phyloP scores from a whole-genome alignment of 2,329 filamentous ascomycete genomes.

The Didymella keratinophila region DNA sequence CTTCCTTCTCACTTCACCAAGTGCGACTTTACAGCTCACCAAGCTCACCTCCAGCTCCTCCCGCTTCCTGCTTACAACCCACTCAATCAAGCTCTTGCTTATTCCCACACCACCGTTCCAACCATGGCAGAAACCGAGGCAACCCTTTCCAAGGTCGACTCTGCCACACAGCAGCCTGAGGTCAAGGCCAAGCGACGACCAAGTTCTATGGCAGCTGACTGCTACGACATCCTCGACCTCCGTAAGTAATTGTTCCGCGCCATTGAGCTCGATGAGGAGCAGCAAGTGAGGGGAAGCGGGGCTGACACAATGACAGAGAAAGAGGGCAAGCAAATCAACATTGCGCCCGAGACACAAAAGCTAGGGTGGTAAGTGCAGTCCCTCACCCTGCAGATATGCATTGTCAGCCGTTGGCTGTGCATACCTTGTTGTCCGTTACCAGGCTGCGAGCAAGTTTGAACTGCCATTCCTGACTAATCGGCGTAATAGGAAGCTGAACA shows the following conservation, averaged over 20 bases:
- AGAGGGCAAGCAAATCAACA: constrained; percentile 73
- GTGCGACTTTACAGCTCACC: constrained; percentile 22
- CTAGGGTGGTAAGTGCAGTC: constrained; percentile 76
- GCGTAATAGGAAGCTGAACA: constrained; percentile 85
- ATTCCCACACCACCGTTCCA: constrained; percentile 22
- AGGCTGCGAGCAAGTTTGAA: background rate
- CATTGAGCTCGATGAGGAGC: constrained; percentile 26
- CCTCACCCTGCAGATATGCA: constrained; percentile 2
- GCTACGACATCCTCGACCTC: constrained; percentile 85
- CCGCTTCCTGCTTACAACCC: constrained; percentile 18
- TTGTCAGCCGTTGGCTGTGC: background rate
- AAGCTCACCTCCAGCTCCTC: constrained; percentile 26
- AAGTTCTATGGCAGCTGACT: constrained; percentile 76
- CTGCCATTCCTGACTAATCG: constrained; percentile 27
- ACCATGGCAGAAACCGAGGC: constrained; percentile 61
- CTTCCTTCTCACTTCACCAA: constrained; percentile 20
- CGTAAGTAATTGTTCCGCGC: constrained; percentile 63
- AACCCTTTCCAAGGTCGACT: constrained; percentile 87
- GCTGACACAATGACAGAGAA: constrained; percentile 66
- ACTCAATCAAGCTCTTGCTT: constrained; percentile 18
- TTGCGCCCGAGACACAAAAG: constrained; percentile 84
- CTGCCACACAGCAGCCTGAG: constrained; percentile 76
- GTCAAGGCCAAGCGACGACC: constrained; percentile 70
- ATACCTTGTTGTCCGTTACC: constrained; percentile 3
- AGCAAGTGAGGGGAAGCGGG: constrained; percentile 38